Conservation (phyloP, 129 eudicot species). For the Arctium minus region DNA sequence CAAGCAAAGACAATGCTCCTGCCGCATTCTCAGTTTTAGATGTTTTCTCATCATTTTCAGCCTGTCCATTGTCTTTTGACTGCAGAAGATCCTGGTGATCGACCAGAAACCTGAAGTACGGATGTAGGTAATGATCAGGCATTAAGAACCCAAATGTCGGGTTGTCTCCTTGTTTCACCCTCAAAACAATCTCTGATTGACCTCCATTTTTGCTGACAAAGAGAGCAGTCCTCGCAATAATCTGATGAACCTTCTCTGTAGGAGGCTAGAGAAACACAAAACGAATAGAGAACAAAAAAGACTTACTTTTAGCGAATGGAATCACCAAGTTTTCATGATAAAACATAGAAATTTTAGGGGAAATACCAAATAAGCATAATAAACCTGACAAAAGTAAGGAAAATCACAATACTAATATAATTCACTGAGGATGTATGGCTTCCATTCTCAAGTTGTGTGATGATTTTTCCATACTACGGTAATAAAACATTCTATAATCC, state of each 20-base stretch:
- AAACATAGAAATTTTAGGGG: slow-evolving; percentile 8
- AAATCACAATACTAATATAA: slow-evolving; percentile 30
- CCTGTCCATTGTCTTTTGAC: slow-evolving; percentile 44
- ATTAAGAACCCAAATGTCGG: slow-evolving; percentile 97
- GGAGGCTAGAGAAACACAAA: slow-evolving; percentile 73
- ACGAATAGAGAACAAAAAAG: slow-evolving; percentile 27
- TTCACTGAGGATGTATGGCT: slow-evolving; percentile 23
- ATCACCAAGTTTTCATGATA: slow-evolving; percentile 14
- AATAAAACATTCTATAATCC: slow-evolving; percentile 54
- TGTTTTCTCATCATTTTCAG: slow-evolving; percentile 37
- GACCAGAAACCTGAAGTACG: slow-evolving; percentile 89
- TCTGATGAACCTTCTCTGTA: slow-evolving; percentile 90
- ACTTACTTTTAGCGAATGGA: slow-evolving; percentile 16
- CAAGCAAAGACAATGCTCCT: slow-evolving; percentile 83
- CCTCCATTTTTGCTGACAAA: slow-evolving; percentile 97
- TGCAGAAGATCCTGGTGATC: slow-evolving; percentile 64
- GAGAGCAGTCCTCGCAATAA: slow-evolving; percentile 86
- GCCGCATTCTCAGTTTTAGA: slow-evolving; percentile 25
- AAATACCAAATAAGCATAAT: slow-evolving; percentile 19
- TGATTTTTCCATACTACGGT: slow-evolving; percentile 41
- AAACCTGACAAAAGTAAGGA: slow-evolving; percentile 23
- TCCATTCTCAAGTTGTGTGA: slow-evolving; percentile 51
- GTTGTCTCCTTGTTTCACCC: slow-evolving; percentile 98
- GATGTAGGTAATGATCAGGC: slow-evolving; percentile 90
- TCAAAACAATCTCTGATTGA: slow-evolving; percentile 87